phyloP scores from a whole-genome alignment of 2,329 filamentous ascomycete genomes.

The Fusarium oxysporum region DNA sequence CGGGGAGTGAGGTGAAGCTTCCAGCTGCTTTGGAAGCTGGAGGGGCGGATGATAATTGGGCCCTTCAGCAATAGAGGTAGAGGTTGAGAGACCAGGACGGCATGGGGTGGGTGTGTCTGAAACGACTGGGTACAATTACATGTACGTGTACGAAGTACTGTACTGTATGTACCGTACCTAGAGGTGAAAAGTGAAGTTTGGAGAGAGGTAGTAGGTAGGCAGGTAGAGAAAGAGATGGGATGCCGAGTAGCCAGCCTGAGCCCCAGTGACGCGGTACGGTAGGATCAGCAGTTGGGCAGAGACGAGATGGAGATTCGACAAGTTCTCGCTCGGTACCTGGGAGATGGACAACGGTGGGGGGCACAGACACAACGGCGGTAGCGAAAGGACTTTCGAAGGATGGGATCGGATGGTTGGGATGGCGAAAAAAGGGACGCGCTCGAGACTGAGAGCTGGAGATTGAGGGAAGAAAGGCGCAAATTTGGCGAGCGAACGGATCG shows the following conservation, averaged over 20 bases:
- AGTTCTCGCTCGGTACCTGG: slow-evolving; percentile 42
- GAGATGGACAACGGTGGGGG: slow-evolving; percentile 44
- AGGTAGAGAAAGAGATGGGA: slow-evolving; percentile 28
- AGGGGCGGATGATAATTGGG: slow-evolving; percentile 48
- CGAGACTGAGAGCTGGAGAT: slow-evolving; percentile 24
- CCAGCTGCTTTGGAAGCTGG: slow-evolving; percentile 45
- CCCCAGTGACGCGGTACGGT: slow-evolving; percentile 44
- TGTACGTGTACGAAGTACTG: slow-evolving; percentile 44
- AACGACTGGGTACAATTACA: slow-evolving; percentile 48
- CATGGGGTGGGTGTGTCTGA: slow-evolving; percentile 49
- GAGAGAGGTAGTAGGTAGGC: slow-evolving; percentile 32
- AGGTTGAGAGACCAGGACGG: slow-evolving; percentile 40
- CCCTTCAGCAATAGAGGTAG: slow-evolving; percentile 45
- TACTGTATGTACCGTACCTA: slow-evolving; percentile 32
- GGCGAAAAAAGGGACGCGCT: slow-evolving; percentile 26
- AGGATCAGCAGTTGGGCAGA: slow-evolving; percentile 49
- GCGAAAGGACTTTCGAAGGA: slow-evolving; percentile 36
- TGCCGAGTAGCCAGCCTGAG: slow-evolving; percentile 37
- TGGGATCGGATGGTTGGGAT: slow-evolving; percentile 14
- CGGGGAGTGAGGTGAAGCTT: slow-evolving; percentile 47
- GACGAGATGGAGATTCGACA: slow-evolving; percentile 44
- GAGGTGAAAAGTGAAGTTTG: slow-evolving; percentile 36
- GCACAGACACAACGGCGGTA: slow-evolving; percentile 41
- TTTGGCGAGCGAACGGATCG: slow-evolving; percentile 39
- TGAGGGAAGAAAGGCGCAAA: slow-evolving; percentile 41